Conservation (phyloP, 2,329 filamentous ascomycete species). For the Penicillium sp. region DNA sequence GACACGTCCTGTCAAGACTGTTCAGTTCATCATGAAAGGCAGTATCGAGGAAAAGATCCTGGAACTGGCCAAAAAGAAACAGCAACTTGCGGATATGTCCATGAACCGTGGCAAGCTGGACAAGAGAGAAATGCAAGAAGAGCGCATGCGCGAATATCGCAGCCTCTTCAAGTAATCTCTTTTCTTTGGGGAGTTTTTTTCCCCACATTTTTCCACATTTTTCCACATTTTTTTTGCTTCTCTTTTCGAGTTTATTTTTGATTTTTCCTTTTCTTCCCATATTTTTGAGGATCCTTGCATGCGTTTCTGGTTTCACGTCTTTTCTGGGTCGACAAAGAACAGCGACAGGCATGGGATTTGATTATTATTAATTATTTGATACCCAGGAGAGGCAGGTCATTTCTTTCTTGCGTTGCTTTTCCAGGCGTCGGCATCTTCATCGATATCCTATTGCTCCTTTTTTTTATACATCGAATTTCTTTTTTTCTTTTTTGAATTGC, state of each 20-base stretch:
- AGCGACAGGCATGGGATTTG: conserved; percentile 6
- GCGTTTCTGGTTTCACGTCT: conserved; percentile 1
- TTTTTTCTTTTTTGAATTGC: neutral
- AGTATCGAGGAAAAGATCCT: conserved; percentile 97
- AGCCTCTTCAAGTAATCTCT: conserved; percentile 57
- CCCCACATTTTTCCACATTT: neutral
- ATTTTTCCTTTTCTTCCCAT: neutral
- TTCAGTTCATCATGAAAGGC: conserved; percentile 83
- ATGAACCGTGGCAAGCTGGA: conserved; percentile 69
- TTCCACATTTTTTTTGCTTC: neutral
- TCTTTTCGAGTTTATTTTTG: neutral
- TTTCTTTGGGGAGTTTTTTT: neutral
- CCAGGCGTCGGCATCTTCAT: conserved; percentile 6
- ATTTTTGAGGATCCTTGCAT: neutral
- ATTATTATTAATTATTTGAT: conserved; percentile 17
- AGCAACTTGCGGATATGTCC: conserved; percentile 83
- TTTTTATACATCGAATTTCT: neutral
- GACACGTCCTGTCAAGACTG: conserved; percentile 82
- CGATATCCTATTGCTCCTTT: conserved; percentile 4
- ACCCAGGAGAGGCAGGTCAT: conserved; percentile 17
- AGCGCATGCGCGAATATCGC: conserved; percentile 65
- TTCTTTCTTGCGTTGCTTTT: conserved; percentile 9
- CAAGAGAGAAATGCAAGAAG: conserved; percentile 66
- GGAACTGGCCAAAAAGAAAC: conserved; percentile 88
- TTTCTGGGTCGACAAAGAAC: conserved; percentile 2